Evolutionary conservation across 371 early-diverging fungal genomes (phyloP), one percentile per base, ranked within the genome.

Genomic region (Chytridiales sp.): DNA sequence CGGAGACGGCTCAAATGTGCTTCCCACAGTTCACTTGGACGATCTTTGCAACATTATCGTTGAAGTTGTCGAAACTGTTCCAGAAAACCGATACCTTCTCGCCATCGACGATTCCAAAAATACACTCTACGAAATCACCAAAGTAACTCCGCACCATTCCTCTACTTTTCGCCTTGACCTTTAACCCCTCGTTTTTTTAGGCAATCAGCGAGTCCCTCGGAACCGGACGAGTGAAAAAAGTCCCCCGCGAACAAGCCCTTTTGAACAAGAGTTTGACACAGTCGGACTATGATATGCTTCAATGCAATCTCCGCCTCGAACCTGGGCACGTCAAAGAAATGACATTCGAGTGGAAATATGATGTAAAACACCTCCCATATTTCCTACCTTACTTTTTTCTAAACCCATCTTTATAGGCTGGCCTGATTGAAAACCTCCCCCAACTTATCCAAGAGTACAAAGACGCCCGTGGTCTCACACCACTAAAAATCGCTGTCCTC

Each of bases 331-430:
- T 74, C n/a, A 78, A 77, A 56, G 75, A 79, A 11, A 74, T 80
- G 74, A 44, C 66, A 0, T 62, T 82, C 47, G 76, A 77, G 56
- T 82, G 79, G 79, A 77, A 76, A 56, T 82, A 71, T 53, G 82
- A 81, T 70, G 81, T 80, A 49, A 47, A 17, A 11, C 2, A n/a
- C 24, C 3, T 29, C 15, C 34, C 39, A 19, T 36, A 32, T 6
- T 19, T 3, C 27, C 40, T 1, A n/a, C 2, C 2, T 3, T 62
- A n/a, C 36, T 1, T 32, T 19, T 8, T 30, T 0, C 32, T 30
- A 8, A 32, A 46, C 13, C 8, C 21, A 63, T 46, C 5, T 4
- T 17, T 34, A 13, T 44, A 81, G 79, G 27, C 64, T 5, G 82
- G 82, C 3, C 46, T 82, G 21, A 60, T 80, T 27, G 82, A 82